Conservation (phyloP, 208 protist genomes). For the Crithidia mellificae region DNA sequence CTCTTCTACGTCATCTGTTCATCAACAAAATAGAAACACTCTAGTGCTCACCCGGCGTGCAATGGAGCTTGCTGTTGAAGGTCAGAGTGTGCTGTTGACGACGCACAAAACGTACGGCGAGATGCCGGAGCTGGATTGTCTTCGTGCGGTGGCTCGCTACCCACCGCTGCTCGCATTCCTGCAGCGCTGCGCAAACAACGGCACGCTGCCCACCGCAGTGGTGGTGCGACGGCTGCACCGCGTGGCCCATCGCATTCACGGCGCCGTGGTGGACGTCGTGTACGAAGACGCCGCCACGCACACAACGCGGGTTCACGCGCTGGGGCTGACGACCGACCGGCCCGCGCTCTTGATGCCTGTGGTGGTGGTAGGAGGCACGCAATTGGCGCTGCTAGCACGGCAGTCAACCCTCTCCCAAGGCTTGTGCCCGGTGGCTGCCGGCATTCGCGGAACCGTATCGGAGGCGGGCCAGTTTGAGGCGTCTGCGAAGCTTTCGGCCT, state of each 20-base stretch:
- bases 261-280: constrained; percentile 59
- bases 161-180: constrained; percentile 53
- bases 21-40: not conserved
- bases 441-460: constrained; percentile 43
- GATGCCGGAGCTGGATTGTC: constrained; percentile 30
- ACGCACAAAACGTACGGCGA: constrained; percentile 74
- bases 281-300: constrained; percentile 39
- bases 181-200: constrained; percentile 27
- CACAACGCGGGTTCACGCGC: constrained; percentile 27
- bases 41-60: not conserved
- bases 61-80: constrained; percentile 66
- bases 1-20: too few relatives aligned
- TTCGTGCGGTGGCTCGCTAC: constrained; percentile 53
- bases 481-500: constrained; percentile 16
- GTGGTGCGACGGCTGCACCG: constrained; percentile 52
- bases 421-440: constrained; percentile 37
- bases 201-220: constrained; percentile 50
- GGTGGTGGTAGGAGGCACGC: constrained; percentile 27
- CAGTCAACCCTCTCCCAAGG: constrained; percentile 43
- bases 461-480: constrained; percentile 32
- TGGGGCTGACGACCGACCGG: constrained; percentile 37
- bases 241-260: constrained; percentile 64
- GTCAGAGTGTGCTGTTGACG: constrained; percentile 46
- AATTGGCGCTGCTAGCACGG: constrained; percentile 47
- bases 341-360: constrained; percentile 61